Evolutionary conservation across 2,329 filamentous ascomycete genomes (phyloP).

Genomic region (Ophiostoma angusticollis): DNA sequence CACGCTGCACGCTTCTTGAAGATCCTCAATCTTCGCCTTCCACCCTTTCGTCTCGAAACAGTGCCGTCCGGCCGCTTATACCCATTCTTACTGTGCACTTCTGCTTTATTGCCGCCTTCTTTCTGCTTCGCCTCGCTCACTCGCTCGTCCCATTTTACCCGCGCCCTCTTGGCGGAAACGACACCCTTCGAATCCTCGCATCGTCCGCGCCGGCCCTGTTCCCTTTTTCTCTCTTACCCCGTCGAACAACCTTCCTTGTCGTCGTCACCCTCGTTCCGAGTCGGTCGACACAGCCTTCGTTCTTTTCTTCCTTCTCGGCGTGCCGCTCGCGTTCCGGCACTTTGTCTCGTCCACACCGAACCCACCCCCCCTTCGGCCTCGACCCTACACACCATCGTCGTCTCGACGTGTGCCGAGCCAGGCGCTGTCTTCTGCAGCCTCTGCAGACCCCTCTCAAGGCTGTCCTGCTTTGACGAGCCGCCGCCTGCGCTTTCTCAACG

Average conservation of each 20-base stretch:
- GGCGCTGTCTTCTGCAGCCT: background rate
- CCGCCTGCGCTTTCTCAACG: background rate
- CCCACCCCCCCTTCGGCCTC: no score
- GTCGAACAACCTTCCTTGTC: background rate
- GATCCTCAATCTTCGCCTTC: background rate
- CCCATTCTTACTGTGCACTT: slow-evolving; percentile 6
- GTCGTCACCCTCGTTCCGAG: background rate
- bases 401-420: background rate
- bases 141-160: background rate
- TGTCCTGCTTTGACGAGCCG: background rate
- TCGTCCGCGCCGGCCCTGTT: background rate
- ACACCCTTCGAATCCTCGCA: background rate
- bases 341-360: no score
- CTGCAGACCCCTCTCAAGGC: background rate
- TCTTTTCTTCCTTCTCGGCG: no score
- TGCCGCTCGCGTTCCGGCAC: no score
- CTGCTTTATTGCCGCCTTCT: slow-evolving; percentile 1
- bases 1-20: no score
- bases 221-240: background rate
- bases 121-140: background rate
- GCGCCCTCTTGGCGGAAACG: background rate
- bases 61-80: slow-evolving; percentile 1
- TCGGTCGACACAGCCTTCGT: no score
- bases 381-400: background rate
- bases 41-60: background rate